Evolutionary conservation across 2,329 filamentous ascomycete genomes (phyloP).

Genomic region (Diaporthe australafricana): DNA sequence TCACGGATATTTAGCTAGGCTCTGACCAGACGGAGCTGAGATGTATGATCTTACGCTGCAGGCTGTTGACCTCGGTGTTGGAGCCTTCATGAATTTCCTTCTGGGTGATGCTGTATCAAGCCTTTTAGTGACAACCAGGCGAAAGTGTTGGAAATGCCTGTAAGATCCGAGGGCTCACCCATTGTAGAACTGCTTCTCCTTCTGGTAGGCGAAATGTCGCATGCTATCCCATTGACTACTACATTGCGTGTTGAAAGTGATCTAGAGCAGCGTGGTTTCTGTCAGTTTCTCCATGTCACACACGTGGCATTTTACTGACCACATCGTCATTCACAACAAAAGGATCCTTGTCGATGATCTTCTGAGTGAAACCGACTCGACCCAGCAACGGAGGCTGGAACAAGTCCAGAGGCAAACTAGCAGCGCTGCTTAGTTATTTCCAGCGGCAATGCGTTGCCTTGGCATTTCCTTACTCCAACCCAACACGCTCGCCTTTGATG

Average conservation of each 20-base stretch:
- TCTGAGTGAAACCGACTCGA: neutral
- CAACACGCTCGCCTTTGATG: neutral
- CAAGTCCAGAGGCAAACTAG: neutral
- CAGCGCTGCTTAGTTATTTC: too few relatives aligned
- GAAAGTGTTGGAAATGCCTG: too few relatives aligned
- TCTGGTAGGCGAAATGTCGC: neutral
- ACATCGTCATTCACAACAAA: slow-evolving; percentile 8
- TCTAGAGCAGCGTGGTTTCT: neutral
- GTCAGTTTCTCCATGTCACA: too few relatives aligned
- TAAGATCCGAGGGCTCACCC: neutral
- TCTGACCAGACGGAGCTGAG: too few relatives aligned
- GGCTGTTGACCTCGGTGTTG: neutral
- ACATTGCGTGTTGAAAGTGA: slow-evolving; percentile 15
- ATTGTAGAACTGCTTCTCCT: slow-evolving; percentile 1
- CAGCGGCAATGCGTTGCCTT: too few relatives aligned
- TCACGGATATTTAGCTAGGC: neutral
- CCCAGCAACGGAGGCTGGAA: slow-evolving; percentile 5
- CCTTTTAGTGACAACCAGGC: too few relatives aligned
- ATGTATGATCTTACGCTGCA: neutral
- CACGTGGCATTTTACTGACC: neutral
- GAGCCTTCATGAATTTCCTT: neutral
- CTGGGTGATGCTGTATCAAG: neutral
- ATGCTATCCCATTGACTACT: slow-evolving; percentile 1
- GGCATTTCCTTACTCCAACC: slow-evolving; percentile 11
- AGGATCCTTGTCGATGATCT: neutral